These are phyloP conservation scores for Aspergillus bertholletiae DNA, from an alignment of 495 filamentous ascomycete genomes.

Conservation along the genomic window DNA sequence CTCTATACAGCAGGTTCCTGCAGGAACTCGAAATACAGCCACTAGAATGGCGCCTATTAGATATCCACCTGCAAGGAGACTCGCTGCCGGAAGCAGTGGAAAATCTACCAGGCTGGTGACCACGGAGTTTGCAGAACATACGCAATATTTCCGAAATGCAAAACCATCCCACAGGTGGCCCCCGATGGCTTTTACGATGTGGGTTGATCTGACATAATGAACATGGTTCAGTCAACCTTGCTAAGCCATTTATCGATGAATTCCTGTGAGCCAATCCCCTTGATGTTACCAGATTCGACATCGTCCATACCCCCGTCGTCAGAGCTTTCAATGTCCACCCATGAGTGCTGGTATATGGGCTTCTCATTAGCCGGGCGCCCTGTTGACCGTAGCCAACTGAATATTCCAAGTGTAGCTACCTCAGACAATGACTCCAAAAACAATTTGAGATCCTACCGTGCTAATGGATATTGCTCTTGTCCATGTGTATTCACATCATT, in stretches of 20 bases:
- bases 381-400: conserved; percentile 17
- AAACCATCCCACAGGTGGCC: too few relatives aligned
- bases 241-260: neutral
- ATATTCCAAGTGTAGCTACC: conserved; percentile 18
- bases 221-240: neutral
- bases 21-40: too few relatives aligned
- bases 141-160: too few relatives aligned
- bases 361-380: conserved; percentile 16
- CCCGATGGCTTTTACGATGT: too few relatives aligned
- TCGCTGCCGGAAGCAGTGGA: too few relatives aligned
- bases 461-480: too few relatives aligned
- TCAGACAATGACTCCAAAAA: conserved; percentile 12
- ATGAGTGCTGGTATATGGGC: conserved; percentile 27
- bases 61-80: too few relatives aligned
- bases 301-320: conserved; percentile 20
- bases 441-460: neutral
- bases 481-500: conserved; percentile 1
- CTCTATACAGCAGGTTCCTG: too few relatives aligned
- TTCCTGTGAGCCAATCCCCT: neutral
- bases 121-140: too few relatives aligned
- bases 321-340: conserved; percentile 22
- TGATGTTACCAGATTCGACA: neutral
- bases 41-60: too few relatives aligned
- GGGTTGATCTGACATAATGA: neutral
- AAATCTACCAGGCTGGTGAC: too few relatives aligned